phyloP scores from a whole-genome alignment of 257 asterid genomes.

The Coffea eugenioides region DNA sequence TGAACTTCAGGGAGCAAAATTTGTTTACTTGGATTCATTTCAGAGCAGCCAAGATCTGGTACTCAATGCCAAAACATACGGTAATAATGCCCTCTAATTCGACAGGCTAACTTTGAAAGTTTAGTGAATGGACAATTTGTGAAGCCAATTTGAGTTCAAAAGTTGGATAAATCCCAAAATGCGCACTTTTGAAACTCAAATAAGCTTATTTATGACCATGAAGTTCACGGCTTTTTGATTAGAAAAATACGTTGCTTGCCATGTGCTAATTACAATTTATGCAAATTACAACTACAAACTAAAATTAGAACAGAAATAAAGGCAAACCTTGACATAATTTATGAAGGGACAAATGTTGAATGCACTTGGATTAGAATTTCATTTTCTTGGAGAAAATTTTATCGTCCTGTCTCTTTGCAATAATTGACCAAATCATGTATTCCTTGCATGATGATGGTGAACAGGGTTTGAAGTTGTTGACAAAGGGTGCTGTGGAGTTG shows the following conservation, averaged over 20 bases:
- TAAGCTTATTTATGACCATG: too few relatives aligned
- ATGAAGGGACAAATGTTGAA: too few relatives aligned
- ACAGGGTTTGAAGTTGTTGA: constrained; percentile 82
- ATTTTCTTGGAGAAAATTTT: neutral
- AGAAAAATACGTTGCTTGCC: too few relatives aligned
- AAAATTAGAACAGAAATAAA: too few relatives aligned
- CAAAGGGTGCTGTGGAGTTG: constrained; percentile 87
- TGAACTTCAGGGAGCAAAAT: constrained; percentile 63
- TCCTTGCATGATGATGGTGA: neutral
- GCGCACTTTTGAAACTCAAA: too few relatives aligned
- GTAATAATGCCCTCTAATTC: constrained; percentile 18
- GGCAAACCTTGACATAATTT: too few relatives aligned
- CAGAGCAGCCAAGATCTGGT: constrained; percentile 58
- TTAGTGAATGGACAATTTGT: neutral
- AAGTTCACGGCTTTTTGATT: too few relatives aligned
- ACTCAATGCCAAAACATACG: constrained; percentile 61
- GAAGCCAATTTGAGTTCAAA: neutral
- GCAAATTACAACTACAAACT: too few relatives aligned
- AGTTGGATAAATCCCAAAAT: neutral
- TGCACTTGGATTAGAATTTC: too few relatives aligned
- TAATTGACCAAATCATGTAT: neutral
- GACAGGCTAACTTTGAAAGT: neutral
- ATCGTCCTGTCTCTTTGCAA: neutral
- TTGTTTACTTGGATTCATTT: constrained; percentile 70
- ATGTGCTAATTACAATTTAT: too few relatives aligned